Evolutionary conservation across 116 monocot species (phyloP).

Genomic region (Phalaenopsis hybrid): DNA sequence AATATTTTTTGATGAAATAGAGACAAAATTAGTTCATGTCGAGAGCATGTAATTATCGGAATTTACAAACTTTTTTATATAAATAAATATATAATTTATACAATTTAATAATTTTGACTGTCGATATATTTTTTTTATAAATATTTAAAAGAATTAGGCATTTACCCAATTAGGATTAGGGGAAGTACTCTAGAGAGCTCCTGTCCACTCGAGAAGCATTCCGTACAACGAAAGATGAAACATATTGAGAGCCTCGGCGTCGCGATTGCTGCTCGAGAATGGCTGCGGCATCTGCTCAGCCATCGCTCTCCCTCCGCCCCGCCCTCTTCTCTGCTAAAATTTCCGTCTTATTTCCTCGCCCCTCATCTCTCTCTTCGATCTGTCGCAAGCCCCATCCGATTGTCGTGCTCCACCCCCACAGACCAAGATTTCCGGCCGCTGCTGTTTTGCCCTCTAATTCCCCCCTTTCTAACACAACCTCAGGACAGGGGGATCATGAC

Average conservation of each 20-base stretch:
- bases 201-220: not conserved
- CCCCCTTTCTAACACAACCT: not conserved
- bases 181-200: not conserved
- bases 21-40: too few relatives aligned
- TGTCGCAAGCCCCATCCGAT: not conserved
- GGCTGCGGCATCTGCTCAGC: constrained; percentile 11
- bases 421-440: not conserved
- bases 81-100: too few relatives aligned
- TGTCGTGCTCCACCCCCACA: not conserved
- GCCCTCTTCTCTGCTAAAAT: not conserved
- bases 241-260: not conserved
- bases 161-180: too few relatives aligned
- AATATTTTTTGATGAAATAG: too few relatives aligned
- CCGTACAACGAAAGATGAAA: not conserved
- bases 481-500: not conserved
- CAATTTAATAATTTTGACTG: too few relatives aligned
- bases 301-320: constrained; percentile 1
- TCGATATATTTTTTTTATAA: too few relatives aligned
- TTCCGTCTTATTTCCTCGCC: not conserved
- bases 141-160: too few relatives aligned
- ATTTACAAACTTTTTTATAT: too few relatives aligned
- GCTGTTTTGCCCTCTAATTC: not conserved
- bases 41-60: too few relatives aligned
- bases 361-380: not conserved
- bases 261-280: not conserved